phyloP scores from a whole-genome alignment of 768 basidiomycete species.

The Clitopilus hobsonii region DNA sequence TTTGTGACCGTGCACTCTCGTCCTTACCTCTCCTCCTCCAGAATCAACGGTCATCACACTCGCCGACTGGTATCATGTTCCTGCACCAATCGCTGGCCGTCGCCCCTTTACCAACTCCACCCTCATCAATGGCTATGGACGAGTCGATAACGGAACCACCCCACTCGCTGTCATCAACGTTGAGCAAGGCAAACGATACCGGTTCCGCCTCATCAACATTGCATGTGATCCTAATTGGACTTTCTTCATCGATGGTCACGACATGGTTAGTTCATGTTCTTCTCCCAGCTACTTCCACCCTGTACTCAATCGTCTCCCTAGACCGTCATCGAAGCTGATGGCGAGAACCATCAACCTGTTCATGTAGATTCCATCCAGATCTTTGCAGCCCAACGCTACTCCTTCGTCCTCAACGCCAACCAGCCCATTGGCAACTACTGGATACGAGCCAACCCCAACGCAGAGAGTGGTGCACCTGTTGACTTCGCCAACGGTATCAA shows the following conservation, averaged over 20 bases:
- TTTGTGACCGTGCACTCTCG: neutral
- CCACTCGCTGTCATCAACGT: constrained; percentile 36
- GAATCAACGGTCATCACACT: constrained; percentile 39
- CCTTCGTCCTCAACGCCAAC: constrained; percentile 37
- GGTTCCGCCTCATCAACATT: constrained; percentile 44
- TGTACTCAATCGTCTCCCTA: too few species aligned
- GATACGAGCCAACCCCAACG: constrained; percentile 33
- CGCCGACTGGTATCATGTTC: constrained; percentile 30
- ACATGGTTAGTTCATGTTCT: constrained; percentile 11
- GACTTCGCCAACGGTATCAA: constrained; percentile 1
- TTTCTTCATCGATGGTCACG: constrained; percentile 36
- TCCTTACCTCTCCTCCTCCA: constrained; percentile 9
- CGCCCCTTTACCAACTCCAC: constrained; percentile 21
- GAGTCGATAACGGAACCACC: constrained; percentile 26
- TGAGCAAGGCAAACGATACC: constrained; percentile 33
- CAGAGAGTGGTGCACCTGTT: neutral
- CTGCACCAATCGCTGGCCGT: constrained; percentile 7
- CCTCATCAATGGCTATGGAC: constrained; percentile 44
- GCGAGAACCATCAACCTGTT: constrained; percentile 19
- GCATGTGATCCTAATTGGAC: constrained; percentile 38
- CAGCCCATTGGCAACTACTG: constrained; percentile 46
- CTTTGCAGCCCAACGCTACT: constrained; percentile 39
- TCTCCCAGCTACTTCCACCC: too few species aligned
- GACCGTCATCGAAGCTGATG: constrained; percentile 39
- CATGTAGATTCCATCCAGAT: constrained; percentile 36